Evolutionary conservation across 148 eudicot species (phyloP).

Genomic region (Camellia japonica): DNA sequence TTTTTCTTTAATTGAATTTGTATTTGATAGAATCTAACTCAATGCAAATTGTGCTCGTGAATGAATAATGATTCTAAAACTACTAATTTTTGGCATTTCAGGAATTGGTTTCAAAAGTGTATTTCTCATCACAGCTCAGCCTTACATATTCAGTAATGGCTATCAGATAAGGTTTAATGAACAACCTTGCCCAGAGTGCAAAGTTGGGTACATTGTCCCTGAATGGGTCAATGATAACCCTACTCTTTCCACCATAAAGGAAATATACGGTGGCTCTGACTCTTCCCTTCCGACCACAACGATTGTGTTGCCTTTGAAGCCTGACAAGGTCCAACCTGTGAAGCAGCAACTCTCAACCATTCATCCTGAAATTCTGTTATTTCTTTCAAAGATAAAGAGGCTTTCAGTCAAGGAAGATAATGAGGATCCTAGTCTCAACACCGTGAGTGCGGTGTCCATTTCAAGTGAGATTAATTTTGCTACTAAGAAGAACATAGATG

Average conservation of each 20-base stretch:
- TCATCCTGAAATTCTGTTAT: slow-evolving; percentile 72
- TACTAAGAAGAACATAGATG: slow-evolving; percentile 43
- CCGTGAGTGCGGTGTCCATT: slow-evolving; percentile 52
- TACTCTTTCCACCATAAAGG: slow-evolving; percentile 39
- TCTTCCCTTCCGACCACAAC: slow-evolving; percentile 58
- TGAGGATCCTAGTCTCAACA: slow-evolving; percentile 34
- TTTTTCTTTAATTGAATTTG: no score
- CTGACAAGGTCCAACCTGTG: slow-evolving; percentile 54
- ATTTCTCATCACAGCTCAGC: slow-evolving; percentile 56
- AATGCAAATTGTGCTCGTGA: not conserved
- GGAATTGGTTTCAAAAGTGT: slow-evolving; percentile 80
- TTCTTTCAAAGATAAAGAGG: slow-evolving; percentile 58
- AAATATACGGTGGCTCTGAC: slow-evolving; percentile 36
- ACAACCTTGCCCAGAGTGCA: slow-evolving; percentile 54
- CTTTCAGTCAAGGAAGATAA: slow-evolving; percentile 57
- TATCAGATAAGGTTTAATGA: slow-evolving; percentile 63
- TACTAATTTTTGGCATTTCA: slow-evolving; percentile 14
- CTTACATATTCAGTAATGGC: slow-evolving; percentile 67
- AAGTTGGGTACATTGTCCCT: slow-evolving; percentile 68
- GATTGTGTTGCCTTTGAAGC: slow-evolving; percentile 62
- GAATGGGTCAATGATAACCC: slow-evolving; percentile 71
- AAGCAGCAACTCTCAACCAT: slow-evolving; percentile 61
- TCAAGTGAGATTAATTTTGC: slow-evolving; percentile 47
- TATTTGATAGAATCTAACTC: no score
- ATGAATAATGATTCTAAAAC: not conserved